Evolutionary conservation across 1,284 basidiomycete species (phyloP).

Genomic region (Ganoderma meredithae): DNA sequence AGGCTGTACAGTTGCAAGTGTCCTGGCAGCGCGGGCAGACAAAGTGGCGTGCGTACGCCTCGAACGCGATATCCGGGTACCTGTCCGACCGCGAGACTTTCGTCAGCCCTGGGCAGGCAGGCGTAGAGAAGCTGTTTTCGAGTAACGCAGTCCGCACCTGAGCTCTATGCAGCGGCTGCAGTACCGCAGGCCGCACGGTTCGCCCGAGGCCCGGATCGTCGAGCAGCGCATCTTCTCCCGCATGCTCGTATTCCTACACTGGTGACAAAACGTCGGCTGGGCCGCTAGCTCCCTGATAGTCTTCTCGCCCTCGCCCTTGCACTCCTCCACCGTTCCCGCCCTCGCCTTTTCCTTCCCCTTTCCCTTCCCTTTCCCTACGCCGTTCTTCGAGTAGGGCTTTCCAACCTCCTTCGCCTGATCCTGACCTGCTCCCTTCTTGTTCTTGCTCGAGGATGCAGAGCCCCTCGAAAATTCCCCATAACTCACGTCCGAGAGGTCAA

Average conservation of each 20-base stretch:
- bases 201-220: slow-evolving; percentile 26
- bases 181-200: slow-evolving; percentile 35
- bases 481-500: neutral
- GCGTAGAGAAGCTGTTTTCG: neutral
- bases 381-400: slow-evolving; percentile 13
- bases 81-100: slow-evolving; percentile 18
- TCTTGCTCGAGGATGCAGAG: neutral
- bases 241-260: slow-evolving; percentile 34
- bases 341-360: slow-evolving; percentile 23
- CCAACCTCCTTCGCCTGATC: slow-evolving; percentile 10
- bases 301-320: neutral
- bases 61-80: slow-evolving; percentile 38
- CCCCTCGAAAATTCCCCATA: neutral
- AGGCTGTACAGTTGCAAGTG: slow-evolving; percentile 40
- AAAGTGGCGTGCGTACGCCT: slow-evolving; percentile 32
- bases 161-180: slow-evolving; percentile 38
- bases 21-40: slow-evolving; percentile 37
- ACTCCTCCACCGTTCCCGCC: neutral
- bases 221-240: slow-evolving; percentile 41
- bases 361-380: slow-evolving; percentile 11
- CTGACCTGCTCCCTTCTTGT: slow-evolving; percentile 16
- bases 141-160: slow-evolving; percentile 30
- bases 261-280: slow-evolving; percentile 38
- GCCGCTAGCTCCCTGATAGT: slow-evolving; percentile 13
- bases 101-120: neutral